phyloP scores from a whole-genome alignment of 2,329 filamentous ascomycete species.

The Ascochyta rabiei region DNA sequence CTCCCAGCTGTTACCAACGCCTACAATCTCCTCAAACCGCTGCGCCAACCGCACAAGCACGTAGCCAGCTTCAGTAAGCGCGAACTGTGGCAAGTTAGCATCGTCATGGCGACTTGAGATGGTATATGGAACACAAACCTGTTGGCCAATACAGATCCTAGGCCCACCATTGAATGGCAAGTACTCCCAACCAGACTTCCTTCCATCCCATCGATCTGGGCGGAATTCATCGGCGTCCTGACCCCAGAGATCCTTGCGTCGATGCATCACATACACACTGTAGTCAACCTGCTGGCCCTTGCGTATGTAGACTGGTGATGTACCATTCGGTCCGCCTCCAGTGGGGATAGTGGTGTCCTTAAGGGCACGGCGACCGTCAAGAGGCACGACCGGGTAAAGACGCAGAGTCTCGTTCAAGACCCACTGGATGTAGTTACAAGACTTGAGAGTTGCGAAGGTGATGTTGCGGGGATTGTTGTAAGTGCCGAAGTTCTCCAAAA shows the following conservation, averaged over 20 bases:
- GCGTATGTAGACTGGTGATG: slow-evolving; percentile 39
- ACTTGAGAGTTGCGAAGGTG: slow-evolving; percentile 48
- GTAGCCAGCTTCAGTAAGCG: slow-evolving; percentile 40
- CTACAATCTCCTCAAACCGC: slow-evolving; percentile 36
- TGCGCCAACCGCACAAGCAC: slow-evolving; percentile 36
- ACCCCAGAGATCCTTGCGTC: slow-evolving; percentile 47
- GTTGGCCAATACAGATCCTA: slow-evolving; percentile 42
- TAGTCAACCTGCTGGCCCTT: slow-evolving; percentile 39
- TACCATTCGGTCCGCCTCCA: slow-evolving; percentile 46
- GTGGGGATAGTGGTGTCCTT: slow-evolving; percentile 42
- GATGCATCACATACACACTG: slow-evolving; percentile 41
- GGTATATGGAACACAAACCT: background rate
- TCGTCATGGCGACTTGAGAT: too few relatives aligned
- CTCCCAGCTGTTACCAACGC: slow-evolving; percentile 37
- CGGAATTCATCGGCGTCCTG: slow-evolving; percentile 44
- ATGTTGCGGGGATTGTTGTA: slow-evolving; percentile 46
- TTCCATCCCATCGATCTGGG: slow-evolving; percentile 46
- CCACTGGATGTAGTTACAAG: slow-evolving; percentile 41
- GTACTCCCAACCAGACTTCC: slow-evolving; percentile 39
- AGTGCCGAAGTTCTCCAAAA: slow-evolving; percentile 51
- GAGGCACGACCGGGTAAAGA: slow-evolving; percentile 43
- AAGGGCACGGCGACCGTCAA: slow-evolving; percentile 39
- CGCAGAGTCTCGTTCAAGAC: slow-evolving; percentile 44
- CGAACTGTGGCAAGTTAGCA: slow-evolving; percentile 23
- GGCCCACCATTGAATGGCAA: slow-evolving; percentile 44